Evolutionary conservation across 345 rosid species (phyloP).

Genomic region (Mercurialis annua): DNA sequence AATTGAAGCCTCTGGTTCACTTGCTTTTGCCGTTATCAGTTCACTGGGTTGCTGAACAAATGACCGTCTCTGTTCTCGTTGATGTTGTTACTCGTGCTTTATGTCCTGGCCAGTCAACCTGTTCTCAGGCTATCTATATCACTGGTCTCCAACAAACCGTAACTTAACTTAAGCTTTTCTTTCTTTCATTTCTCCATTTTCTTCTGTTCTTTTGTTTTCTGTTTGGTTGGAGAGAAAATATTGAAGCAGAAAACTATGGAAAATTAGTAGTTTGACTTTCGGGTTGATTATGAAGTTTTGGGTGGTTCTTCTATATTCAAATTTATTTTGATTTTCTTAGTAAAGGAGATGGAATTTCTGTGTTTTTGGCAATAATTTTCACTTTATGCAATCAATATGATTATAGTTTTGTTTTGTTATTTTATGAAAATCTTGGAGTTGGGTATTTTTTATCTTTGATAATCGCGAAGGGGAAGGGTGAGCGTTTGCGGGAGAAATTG

Average conservation of each 20-base stretch:
- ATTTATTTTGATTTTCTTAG: too few relatives aligned
- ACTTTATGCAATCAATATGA: too few relatives aligned
- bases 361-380: too few relatives aligned
- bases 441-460: too few relatives aligned
- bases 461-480: too few relatives aligned
- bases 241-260: background rate
- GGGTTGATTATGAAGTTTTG: too few relatives aligned
- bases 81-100: constrained; percentile 48
- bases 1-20: constrained; percentile 42
- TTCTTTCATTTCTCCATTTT: background rate
- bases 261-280: too few relatives aligned
- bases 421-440: too few relatives aligned
- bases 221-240: constrained; percentile 13
- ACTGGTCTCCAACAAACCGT: constrained; percentile 58
- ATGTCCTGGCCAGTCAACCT: constrained; percentile 46
- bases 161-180: background rate
- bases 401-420: too few relatives aligned
- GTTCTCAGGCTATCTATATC: constrained; percentile 48
- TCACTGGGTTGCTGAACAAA: constrained; percentile 55
- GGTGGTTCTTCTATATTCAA: too few relatives aligned
- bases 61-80: constrained; percentile 63
- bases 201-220: background rate
- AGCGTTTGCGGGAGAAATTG: too few relatives aligned
- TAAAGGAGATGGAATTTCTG: background rate
- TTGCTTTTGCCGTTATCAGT: constrained; percentile 45